Evolutionary conservation across 345 rosid species (phyloP).

Genomic region (Ricinus communis): DNA sequence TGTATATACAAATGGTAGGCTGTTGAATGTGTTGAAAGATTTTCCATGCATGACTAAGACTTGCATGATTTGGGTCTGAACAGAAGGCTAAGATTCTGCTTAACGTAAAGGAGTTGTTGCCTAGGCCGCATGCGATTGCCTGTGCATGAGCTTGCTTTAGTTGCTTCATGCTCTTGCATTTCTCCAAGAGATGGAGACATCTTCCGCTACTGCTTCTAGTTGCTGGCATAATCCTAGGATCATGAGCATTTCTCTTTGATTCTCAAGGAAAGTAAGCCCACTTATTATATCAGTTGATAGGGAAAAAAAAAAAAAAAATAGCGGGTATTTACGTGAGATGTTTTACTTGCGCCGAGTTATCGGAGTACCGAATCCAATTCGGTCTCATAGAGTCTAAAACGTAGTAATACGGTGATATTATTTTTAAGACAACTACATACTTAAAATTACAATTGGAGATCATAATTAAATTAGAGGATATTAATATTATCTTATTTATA

Average conservation of each 20-base stretch:
- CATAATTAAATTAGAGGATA: no score
- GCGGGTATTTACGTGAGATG: no score
- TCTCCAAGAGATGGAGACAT: conserved; percentile 42
- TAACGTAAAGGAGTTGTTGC: conserved; percentile 35
- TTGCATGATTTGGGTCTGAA: conserved; percentile 33
- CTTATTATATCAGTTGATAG: no score
- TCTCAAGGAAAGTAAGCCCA: neutral
- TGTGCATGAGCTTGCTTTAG: conserved; percentile 47
- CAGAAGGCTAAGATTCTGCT: conserved; percentile 52
- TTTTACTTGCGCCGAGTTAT: no score
- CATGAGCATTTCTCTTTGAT: conserved; percentile 1
- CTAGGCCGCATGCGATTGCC: conserved; percentile 41
- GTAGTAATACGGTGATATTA: no score
- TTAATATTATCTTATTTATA: no score
- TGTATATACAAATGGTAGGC: conserved; percentile 51
- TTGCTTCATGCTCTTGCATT: conserved; percentile 47
- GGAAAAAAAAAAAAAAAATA: no score
- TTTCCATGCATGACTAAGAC: conserved; percentile 35
- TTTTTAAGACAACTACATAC: no score
- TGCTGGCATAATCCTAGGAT: neutral
- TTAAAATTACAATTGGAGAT: no score
- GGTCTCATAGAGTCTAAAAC: no score
- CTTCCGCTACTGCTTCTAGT: conserved; percentile 14
- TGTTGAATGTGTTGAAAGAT: conserved; percentile 41
- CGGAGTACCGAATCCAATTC: no score